These are phyloP conservation scores for Ziziphus jujuba DNA, from an alignment of 306 rosid genomes.

Conservation along the genomic window DNA sequence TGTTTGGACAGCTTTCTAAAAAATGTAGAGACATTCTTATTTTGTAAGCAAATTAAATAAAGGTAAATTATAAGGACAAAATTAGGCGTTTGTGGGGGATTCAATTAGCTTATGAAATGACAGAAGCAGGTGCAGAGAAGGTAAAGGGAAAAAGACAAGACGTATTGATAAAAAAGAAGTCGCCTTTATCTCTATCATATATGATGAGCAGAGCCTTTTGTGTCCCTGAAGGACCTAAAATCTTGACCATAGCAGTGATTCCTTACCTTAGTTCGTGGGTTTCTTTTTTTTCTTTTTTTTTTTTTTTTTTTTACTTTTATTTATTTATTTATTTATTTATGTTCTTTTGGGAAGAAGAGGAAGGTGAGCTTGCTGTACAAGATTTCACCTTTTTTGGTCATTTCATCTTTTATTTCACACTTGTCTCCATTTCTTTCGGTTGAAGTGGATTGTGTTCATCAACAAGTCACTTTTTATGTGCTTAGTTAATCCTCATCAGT, in stretches of 20 bases:
- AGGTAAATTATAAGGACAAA: slow-evolving; percentile 11
- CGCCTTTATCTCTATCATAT: slow-evolving; percentile 27
- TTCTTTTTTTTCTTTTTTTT: neutral
- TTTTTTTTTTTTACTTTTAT: no score
- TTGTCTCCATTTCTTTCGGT: no score
- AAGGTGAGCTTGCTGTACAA: no score
- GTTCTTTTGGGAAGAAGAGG: no score
- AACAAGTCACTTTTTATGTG: no score
- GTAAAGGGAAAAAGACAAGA: slow-evolving; percentile 25
- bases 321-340: no score
- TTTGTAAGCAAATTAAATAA: neutral
- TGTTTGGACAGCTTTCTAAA: neutral
- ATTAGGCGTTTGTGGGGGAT: slow-evolving; percentile 3
- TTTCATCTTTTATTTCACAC: no score
- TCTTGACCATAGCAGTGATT: slow-evolving; percentile 29
- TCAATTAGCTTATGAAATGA: slow-evolving; percentile 26
- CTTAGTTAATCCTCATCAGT: no score
- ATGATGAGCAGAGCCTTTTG: slow-evolving; percentile 17
- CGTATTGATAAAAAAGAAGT: slow-evolving; percentile 22
- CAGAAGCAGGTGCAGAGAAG: slow-evolving; percentile 17
- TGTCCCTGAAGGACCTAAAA: slow-evolving; percentile 12
- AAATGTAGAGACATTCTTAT: neutral
- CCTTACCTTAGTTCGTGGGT: neutral
- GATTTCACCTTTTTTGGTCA: no score
- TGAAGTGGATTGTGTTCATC: no score